phyloP scores from a whole-genome alignment of 768 basidiomycete genomes.

The Pleurotus sapidus region DNA sequence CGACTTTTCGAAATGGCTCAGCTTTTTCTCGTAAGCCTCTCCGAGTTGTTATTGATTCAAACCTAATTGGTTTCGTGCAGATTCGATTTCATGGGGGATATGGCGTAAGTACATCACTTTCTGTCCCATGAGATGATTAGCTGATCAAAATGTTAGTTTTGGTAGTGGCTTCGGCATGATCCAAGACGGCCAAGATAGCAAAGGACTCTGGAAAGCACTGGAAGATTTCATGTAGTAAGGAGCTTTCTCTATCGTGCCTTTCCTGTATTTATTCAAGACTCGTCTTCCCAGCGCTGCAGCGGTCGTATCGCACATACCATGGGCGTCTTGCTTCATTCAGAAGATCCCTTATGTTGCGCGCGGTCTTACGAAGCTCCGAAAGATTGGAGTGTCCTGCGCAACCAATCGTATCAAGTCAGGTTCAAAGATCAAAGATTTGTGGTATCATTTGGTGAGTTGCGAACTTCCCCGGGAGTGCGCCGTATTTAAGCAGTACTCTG shows the following conservation, averaged over 20 bases:
- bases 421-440: constrained; percentile 25
- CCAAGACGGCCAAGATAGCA: constrained; percentile 33
- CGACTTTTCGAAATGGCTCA: constrained; percentile 32
- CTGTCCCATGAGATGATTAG: neutral
- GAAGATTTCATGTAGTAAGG: constrained; percentile 17
- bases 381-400: constrained; percentile 20
- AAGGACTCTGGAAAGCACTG: constrained; percentile 16
- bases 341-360: constrained; percentile 27
- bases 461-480: neutral
- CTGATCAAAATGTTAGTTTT: constrained; percentile 19
- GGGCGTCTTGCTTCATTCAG: constrained; percentile 17
- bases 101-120: constrained; percentile 28
- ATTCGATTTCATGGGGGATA: constrained; percentile 41
- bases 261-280: neutral
- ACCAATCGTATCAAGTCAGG: constrained; percentile 17
- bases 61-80: constrained; percentile 15
- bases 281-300: constrained; percentile 11
- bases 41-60: neutral
- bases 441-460: constrained; percentile 39
- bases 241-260: neutral
- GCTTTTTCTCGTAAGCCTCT: constrained; percentile 34
- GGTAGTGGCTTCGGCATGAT: constrained; percentile 36
- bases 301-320: constrained; percentile 21
- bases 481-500: neutral
- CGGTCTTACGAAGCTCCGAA: constrained; percentile 16